Evolutionary conservation across 106 monocot species (phyloP).

Genomic region (Apostasia shenzhenica): DNA sequence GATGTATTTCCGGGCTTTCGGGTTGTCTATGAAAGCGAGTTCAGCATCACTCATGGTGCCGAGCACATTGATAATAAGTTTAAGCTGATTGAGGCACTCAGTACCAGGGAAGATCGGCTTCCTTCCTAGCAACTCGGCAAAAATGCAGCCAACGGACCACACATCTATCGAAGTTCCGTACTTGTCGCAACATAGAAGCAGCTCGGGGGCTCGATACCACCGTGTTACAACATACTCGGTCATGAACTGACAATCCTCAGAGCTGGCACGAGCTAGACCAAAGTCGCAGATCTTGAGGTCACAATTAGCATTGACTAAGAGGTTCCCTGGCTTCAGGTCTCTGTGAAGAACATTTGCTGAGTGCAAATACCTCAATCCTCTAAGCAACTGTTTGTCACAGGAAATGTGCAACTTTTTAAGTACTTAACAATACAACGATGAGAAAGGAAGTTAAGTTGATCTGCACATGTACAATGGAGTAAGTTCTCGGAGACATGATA

Average conservation of each 20-base stretch:
- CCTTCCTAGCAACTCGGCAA: constrained; percentile 79
- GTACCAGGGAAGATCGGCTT: constrained; percentile 84
- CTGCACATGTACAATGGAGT: too few species aligned
- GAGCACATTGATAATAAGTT: constrained; percentile 77
- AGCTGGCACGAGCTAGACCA: constrained; percentile 71
- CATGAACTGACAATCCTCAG: constrained; percentile 56
- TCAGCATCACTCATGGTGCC: constrained; percentile 68
- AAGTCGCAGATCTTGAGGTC: constrained; percentile 91
- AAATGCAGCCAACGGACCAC: constrained; percentile 94
- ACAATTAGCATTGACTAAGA: constrained; percentile 81
- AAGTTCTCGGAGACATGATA: too few species aligned
- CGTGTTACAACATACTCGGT: constrained; percentile 92
- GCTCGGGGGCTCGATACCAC: constrained; percentile 86
- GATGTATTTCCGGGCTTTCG: constrained; percentile 64
- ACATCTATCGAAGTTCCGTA: constrained; percentile 91
- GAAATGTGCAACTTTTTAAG: not conserved
- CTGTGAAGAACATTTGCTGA: constrained; percentile 88
- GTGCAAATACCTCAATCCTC: constrained; percentile 81
- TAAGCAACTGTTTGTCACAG: constrained; percentile 35
- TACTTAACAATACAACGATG: not conserved
- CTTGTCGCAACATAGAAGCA: constrained; percentile 76
- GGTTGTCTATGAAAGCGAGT: constrained; percentile 73
- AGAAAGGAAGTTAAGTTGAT: not conserved
- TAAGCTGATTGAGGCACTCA: constrained; percentile 80
- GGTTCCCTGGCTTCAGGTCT: constrained; percentile 85